Conservation (phyloP, 306 rosid species). For the Senna tora region DNA sequence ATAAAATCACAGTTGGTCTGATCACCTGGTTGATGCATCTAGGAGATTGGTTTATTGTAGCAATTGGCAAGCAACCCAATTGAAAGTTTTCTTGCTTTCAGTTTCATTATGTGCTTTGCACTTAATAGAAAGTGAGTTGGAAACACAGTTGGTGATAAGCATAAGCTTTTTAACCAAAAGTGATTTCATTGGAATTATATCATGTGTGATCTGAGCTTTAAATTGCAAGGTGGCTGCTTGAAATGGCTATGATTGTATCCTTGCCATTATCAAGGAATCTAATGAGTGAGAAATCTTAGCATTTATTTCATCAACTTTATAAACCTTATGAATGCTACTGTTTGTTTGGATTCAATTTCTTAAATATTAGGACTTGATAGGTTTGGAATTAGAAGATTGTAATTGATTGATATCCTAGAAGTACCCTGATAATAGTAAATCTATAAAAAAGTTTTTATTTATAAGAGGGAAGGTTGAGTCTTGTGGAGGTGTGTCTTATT, state of each 20-base stretch:
- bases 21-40: conserved; percentile 23
- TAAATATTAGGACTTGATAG: not conserved
- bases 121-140: conserved; percentile 6
- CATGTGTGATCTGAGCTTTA: conserved; percentile 14
- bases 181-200: not conserved
- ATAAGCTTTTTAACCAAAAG: not conserved
- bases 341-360: conserved; percentile 1
- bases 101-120: not conserved
- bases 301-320: conserved; percentile 2
- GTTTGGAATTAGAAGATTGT: conserved; percentile 8
- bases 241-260: not conserved
- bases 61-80: not conserved
- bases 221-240: not conserved
- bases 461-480: not conserved
- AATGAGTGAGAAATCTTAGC: not conserved
- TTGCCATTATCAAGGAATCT: conserved; percentile 13
- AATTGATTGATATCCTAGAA: not conserved
- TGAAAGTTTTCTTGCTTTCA: not conserved
- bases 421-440: not conserved
- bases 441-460: not conserved
- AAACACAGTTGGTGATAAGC: not conserved
- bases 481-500: conserved; percentile 19
- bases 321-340: not conserved
- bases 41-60: not conserved
- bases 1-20: conserved; percentile 5